Evolutionary conservation across 257 asterid species (phyloP).

Genomic region (Prunella vulgaris): DNA sequence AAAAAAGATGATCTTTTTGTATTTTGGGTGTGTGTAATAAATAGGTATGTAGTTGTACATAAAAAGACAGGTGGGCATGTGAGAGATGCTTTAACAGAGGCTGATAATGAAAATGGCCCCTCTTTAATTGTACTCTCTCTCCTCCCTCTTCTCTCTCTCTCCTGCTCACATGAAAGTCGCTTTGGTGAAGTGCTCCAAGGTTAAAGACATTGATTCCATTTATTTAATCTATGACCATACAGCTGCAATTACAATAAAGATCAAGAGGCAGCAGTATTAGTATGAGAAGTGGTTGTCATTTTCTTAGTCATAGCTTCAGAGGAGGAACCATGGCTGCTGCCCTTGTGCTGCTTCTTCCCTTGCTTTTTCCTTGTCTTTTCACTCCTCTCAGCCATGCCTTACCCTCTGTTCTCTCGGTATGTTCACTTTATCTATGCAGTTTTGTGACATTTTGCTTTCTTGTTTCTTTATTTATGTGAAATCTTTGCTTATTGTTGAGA

Average conservation of each 20-base stretch:
- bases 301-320: constrained; percentile 27
- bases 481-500: not conserved
- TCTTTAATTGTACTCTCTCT: constrained; percentile 23
- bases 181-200: constrained; percentile 29
- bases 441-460: not conserved
- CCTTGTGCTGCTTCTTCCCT: constrained; percentile 53
- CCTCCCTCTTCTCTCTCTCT: constrained; percentile 10
- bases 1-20: not conserved
- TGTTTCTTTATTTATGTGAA: not conserved
- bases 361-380: constrained; percentile 39
- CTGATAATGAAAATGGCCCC: constrained; percentile 51
- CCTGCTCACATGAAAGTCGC: constrained; percentile 19
- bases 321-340: constrained; percentile 65
- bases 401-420: constrained; percentile 56
- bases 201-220: constrained; percentile 12
- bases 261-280: constrained; percentile 20
- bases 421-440: constrained; percentile 4
- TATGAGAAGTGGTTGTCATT: constrained; percentile 26
- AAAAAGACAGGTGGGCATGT: constrained; percentile 40
- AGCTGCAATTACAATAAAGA: constrained; percentile 22
- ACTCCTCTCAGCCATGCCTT: constrained; percentile 57
- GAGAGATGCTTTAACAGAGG: constrained; percentile 55
- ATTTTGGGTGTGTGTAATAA: constrained; percentile 22
- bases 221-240: constrained; percentile 6
- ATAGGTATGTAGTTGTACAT: constrained; percentile 15